Percentiles rank a stretch among this genome's conserved stretches.
Evolutionary conservation across 306 rosid genomes (phyloP).

Genomic region (Citrullus colocynthis): DNA sequence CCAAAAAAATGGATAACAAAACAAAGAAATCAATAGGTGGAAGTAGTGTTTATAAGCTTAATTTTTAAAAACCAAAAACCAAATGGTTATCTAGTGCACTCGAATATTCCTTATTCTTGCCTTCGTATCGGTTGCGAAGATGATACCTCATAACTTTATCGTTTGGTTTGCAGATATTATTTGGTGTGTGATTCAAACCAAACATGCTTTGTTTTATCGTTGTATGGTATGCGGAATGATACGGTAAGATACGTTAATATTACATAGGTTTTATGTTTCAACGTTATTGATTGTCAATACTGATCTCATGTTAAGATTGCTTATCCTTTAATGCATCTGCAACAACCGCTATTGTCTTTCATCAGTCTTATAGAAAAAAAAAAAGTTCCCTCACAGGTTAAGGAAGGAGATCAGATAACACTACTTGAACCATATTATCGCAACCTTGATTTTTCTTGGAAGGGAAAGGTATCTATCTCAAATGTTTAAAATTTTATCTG

Average conservation of each 20-base stretch:
- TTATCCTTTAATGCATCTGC: background rate
- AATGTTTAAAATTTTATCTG: background rate
- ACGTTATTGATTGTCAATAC: no score
- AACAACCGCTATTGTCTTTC: background rate
- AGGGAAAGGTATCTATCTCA: conserved; percentile 48
- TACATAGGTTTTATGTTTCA: background rate
- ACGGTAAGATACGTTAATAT: conserved; percentile 32
- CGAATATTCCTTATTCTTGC: background rate
- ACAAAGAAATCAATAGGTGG: no score
- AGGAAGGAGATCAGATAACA: conserved; percentile 84
- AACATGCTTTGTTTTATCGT: conserved; percentile 57
- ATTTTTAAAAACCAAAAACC: no score
- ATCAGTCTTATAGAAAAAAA: background rate
- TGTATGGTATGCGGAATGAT: conserved; percentile 63
- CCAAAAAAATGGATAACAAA: no score
- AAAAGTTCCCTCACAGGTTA: conserved; percentile 37
- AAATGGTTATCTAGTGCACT: no score
- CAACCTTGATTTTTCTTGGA: conserved; percentile 44
- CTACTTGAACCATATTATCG: conserved; percentile 57
- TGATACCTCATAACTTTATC: background rate
- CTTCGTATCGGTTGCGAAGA: background rate
- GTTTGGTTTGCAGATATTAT: conserved; percentile 55
- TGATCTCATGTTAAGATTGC: background rate
- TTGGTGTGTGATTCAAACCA: conserved; percentile 66
- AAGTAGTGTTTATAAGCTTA: no score